These are phyloP conservation scores for Eudorina sp. DNA, from an alignment of 139 green algal species.

Conservation along the genomic window DNA sequence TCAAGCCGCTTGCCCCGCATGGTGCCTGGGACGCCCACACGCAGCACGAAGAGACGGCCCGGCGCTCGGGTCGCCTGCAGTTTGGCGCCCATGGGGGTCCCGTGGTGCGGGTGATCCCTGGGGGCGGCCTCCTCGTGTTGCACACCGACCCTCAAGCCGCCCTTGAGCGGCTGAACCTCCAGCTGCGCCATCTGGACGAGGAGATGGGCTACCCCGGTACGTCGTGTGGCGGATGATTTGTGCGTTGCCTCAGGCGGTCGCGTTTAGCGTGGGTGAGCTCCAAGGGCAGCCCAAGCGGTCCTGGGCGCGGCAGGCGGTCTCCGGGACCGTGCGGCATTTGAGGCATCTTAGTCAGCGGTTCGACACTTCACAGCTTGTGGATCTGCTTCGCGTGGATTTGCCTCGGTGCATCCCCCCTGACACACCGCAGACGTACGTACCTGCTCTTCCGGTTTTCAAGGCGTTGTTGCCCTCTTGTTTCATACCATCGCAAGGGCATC, in stretches of 20 bases:
- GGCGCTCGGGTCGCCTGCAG: background rate
- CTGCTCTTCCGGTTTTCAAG: no score
- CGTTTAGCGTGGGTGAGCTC: background rate
- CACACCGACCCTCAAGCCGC: background rate
- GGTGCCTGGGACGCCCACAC: no score
- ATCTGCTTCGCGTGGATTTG: no score
- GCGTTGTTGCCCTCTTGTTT: no score
- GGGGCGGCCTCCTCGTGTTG: constrained; percentile 23
- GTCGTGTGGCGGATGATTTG: no score
- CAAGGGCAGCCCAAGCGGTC: background rate
- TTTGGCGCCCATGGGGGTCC: background rate
- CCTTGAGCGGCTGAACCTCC: background rate
- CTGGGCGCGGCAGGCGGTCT: background rate
- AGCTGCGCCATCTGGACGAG: constrained; percentile 25
- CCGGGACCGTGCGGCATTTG: background rate
- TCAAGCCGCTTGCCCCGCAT: no score
- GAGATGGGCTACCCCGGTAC: constrained; percentile 17
- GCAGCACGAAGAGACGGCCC: no score
- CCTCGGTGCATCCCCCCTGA: no score
- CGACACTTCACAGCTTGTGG: no score
- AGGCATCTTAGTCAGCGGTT: no score
- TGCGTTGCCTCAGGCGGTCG: background rate
- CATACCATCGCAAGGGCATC: no score
- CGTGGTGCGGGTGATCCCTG: constrained; percentile 18
- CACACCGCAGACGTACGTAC: no score